Evolutionary conservation across 140 eudicot species (phyloP).

Genomic region (Oenanthe javanica): DNA sequence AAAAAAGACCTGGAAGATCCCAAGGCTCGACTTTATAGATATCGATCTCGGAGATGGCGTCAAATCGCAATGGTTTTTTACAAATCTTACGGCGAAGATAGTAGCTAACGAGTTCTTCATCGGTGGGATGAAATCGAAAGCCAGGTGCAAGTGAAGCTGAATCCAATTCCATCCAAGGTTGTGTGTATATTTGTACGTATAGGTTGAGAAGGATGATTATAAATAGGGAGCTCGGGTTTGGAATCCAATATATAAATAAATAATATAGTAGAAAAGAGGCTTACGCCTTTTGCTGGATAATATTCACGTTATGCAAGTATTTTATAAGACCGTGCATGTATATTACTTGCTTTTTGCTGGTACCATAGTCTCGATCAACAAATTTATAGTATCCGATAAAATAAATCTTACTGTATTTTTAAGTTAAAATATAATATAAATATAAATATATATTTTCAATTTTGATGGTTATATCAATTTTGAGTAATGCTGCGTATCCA

Average conservation of each 20-base stretch:
- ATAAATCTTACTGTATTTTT: no score
- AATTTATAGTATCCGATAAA: no score
- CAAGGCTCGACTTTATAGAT: constrained; percentile 87
- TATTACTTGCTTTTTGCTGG: background rate
- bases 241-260: background rate
- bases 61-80: constrained; percentile 49
- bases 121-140: constrained; percentile 93
- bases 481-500: no score
- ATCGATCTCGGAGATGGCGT: constrained; percentile 81
- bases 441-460: no score
- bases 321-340: background rate
- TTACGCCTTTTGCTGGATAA: background rate
- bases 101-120: constrained; percentile 80
- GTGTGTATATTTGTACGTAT: background rate
- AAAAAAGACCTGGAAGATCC: constrained; percentile 69
- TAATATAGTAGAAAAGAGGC: background rate
- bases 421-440: no score
- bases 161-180: background rate
- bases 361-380: no score
- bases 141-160: constrained; percentile 63
- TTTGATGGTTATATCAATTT: no score
- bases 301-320: no score
- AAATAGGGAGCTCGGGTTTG: background rate
- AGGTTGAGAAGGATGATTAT: background rate
- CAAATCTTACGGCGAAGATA: constrained; percentile 70